Evolutionary conservation across 179 eudicot species (phyloP).

Genomic region (Pouteria campechiana): DNA sequence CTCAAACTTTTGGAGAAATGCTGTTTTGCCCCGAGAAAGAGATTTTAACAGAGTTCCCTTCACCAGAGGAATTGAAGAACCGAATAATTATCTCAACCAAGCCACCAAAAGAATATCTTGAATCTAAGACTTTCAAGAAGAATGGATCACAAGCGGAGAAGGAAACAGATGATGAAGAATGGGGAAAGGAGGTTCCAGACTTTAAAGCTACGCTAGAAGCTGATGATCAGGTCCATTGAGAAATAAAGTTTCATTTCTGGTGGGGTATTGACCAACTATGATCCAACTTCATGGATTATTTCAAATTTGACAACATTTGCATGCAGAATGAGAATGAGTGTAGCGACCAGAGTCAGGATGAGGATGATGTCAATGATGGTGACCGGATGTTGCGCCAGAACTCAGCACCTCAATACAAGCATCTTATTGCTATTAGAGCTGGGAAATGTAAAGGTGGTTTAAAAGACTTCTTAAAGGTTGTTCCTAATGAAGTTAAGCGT

Average conservation of each 20-base stretch:
- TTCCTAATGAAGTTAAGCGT: conserved; percentile 77
- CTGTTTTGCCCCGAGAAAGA: conserved; percentile 46
- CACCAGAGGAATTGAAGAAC: conserved; percentile 59
- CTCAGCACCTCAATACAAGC: conserved; percentile 61
- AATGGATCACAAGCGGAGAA: conserved; percentile 16
- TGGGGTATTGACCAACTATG: not conserved
- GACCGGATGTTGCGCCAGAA: conserved; percentile 25
- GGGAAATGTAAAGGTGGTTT: conserved; percentile 95
- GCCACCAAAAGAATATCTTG: conserved; percentile 79
- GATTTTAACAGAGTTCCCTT: conserved; percentile 45
- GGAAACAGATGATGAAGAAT: conserved; percentile 34
- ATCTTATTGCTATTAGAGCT: conserved; percentile 85
- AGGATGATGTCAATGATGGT: conserved; percentile 30
- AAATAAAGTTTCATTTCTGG: not conserved
- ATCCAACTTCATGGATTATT: too few species aligned
- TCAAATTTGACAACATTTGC: conserved; percentile 2
- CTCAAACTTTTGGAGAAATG: conserved; percentile 52
- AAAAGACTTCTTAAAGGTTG: conserved; percentile 53
- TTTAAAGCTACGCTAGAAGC: conserved; percentile 17
- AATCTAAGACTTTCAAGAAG: conserved; percentile 22
- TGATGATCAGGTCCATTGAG: conserved; percentile 14
- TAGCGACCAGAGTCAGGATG: conserved; percentile 33
- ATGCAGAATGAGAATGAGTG: conserved; percentile 35
- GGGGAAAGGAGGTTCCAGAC: conserved; percentile 26
- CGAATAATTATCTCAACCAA: conserved; percentile 73